Base-by-base conservation (phyloP, 495 filamentous ascomycete genomes). In the Trypethelium eluteriae region DNA sequence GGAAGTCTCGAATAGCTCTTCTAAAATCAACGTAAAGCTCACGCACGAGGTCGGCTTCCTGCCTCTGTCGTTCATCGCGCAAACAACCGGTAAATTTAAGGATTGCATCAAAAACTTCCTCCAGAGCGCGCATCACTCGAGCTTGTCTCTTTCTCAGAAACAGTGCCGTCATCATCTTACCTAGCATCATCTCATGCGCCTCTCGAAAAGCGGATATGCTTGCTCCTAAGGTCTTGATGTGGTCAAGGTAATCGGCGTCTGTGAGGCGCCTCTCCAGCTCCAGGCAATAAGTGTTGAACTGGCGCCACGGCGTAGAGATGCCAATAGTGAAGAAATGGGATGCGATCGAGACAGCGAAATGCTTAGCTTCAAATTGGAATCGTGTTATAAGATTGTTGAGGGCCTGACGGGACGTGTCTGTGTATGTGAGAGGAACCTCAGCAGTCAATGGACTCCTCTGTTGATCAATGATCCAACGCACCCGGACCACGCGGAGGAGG, bases 241-340 rank as follows among this genome's bases (percentile, higher is more conserved):
- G 38, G 34, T 38, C 35, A 3, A 44, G 56, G 10, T 65, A 18
- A 34, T 56, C 10, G 6, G 14, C 10, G 38, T 7, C 7, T 46
- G 11, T 80, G 75, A 39, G 76, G 73, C 77, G 82, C 14, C 70
- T 68, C 72, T 96, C 86, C 38, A 93, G 82, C 2, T 76, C 79
- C 5, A 83, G 79, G 10, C 96, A 79, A 64, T 85, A 87, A 1
- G 73, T 68, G 69, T 89, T 83, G 64, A 96, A 93, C 1, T 76
- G 77, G 38, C 72, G 74, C 92, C 93, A 96, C 1, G 84, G 85
- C 3, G 80, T 81, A 9, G 81, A 82, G 50, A 98, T 84, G 2
- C 87, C 91, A 0, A 86, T 82, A 39, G 92, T 88, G 66, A 92
- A 91, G 73, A 91, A 87, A 71, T 96, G 91, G 3, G 83, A 79